Percentiles rank a stretch among this genome's conserved stretches.
These are phyloP conservation scores for Phytophthora melonis DNA, from an alignment of 352 stramenopile species.

Conservation along the genomic window DNA sequence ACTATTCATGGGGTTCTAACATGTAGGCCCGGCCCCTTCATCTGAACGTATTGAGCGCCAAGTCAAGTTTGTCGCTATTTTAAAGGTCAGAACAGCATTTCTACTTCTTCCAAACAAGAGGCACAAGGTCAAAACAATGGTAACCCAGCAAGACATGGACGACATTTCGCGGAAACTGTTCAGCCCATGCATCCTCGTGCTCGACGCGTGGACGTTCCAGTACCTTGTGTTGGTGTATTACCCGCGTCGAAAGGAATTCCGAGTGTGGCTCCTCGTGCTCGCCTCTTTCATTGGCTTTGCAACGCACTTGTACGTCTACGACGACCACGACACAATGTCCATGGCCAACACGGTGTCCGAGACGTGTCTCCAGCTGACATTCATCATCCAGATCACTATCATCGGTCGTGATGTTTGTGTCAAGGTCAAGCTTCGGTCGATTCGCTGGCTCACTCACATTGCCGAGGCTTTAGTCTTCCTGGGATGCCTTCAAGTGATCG, in stretches of 20 bases:
- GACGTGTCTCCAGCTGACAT: constrained; percentile 41
- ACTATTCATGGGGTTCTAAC: neutral
- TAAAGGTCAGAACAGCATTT: neutral
- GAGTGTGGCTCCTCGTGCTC: constrained; percentile 34
- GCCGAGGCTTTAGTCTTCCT: constrained; percentile 35
- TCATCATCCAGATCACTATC: constrained; percentile 54
- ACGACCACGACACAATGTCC: constrained; percentile 22
- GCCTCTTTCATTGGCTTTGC: constrained; percentile 35
- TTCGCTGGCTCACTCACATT: constrained; percentile 34
- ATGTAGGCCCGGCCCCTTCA: neutral
- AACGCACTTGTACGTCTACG: constrained; percentile 33
- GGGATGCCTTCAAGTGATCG: constrained; percentile 18
- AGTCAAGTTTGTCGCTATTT: neutral
- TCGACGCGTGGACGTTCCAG: constrained; percentile 49
- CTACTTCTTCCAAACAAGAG: neutral
- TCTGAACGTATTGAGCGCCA: neutral
- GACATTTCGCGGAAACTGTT: constrained; percentile 22
- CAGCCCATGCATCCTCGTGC: constrained; percentile 40
- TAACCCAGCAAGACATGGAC: constrained; percentile 28
- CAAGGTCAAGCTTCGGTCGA: constrained; percentile 35
- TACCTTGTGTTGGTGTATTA: constrained; percentile 49
- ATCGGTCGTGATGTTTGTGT: constrained; percentile 37
- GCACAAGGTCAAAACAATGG: neutral
- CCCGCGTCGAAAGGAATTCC: constrained; percentile 30
- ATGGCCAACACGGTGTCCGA: constrained; percentile 47